These are phyloP conservation scores for Aegilops bicornis DNA, from an alignment of 176 grass and related monocot genomes.

Conservation along the genomic window DNA sequence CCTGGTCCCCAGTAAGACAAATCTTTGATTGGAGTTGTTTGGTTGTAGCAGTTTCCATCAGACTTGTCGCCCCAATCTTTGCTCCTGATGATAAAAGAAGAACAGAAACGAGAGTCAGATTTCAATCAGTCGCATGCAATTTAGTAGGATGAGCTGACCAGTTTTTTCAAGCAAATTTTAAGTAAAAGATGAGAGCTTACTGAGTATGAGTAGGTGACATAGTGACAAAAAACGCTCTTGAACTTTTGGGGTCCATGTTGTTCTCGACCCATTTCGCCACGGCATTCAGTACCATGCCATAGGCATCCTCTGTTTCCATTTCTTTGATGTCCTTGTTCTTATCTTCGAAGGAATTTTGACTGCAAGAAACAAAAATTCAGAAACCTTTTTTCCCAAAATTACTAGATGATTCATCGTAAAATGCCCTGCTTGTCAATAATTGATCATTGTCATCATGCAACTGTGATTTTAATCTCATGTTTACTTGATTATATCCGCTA, in stretches of 20 bases:
- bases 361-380: slow-evolving; percentile 21
- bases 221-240: slow-evolving; percentile 73
- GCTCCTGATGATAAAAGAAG: slow-evolving; percentile 45
- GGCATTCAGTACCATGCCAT: slow-evolving; percentile 68
- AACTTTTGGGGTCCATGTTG: slow-evolving; percentile 65
- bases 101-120: not conserved
- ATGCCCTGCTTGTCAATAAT: not conserved
- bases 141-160: not conserved
- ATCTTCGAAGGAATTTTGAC: slow-evolving; percentile 63
- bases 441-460: not conserved
- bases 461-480: not conserved
- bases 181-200: slow-evolving; percentile 29
- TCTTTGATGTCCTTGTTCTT: slow-evolving; percentile 64
- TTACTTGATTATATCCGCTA: not conserved
- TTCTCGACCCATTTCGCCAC: slow-evolving; percentile 81
- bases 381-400: not conserved
- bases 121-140: not conserved
- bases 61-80: slow-evolving; percentile 83
- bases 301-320: slow-evolving; percentile 83
- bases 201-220: slow-evolving; percentile 91
- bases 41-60: slow-evolving; percentile 88
- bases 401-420: not conserved
- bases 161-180: not conserved
- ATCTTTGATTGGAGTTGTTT: slow-evolving; percentile 69
- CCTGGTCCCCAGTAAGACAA: slow-evolving; percentile 64